Percentiles rank a stretch among this genome's conserved stretches.
Conservation (phyloP, 768 basidiomycete genomes). For the Mycena vulgaris region DNA sequence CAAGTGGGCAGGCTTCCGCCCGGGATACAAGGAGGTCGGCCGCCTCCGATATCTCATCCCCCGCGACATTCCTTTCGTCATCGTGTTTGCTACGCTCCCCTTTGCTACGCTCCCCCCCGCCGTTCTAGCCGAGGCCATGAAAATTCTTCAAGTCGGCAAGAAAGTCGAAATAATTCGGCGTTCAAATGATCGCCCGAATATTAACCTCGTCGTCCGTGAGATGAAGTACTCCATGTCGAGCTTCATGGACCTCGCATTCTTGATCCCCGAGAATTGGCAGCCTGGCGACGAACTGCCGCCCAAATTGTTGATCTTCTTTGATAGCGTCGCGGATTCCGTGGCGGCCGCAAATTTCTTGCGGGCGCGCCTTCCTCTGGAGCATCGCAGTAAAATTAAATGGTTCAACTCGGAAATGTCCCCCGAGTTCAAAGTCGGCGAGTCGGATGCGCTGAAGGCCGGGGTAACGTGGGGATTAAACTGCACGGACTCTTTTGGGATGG, state of each 20-base stretch:
- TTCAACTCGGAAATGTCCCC: slow-evolving; percentile 21
- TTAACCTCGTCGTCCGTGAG: slow-evolving; percentile 14
- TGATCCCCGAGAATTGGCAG: no score
- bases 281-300: not conserved
- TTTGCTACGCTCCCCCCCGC: no score
- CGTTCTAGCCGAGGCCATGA: no score
- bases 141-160: no score
- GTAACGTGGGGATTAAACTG: slow-evolving; percentile 41
- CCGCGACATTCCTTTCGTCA: no score
- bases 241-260: no score
- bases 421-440: slow-evolving; percentile 31
- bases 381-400: not conserved
- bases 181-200: not conserved
- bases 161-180: no score
- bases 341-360: not conserved
- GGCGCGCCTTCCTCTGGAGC: not conserved
- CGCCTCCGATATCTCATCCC: no score
- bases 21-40: no score
- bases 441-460: slow-evolving; percentile 25
- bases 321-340: not conserved
- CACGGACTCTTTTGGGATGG: slow-evolving; percentile 48
- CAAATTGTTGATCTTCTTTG: not conserved
- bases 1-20: no score
- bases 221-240: not conserved
- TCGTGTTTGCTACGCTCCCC: no score